Conservation (phyloP, 768 basidiomycete species). For the Russula vinacea region DNA sequence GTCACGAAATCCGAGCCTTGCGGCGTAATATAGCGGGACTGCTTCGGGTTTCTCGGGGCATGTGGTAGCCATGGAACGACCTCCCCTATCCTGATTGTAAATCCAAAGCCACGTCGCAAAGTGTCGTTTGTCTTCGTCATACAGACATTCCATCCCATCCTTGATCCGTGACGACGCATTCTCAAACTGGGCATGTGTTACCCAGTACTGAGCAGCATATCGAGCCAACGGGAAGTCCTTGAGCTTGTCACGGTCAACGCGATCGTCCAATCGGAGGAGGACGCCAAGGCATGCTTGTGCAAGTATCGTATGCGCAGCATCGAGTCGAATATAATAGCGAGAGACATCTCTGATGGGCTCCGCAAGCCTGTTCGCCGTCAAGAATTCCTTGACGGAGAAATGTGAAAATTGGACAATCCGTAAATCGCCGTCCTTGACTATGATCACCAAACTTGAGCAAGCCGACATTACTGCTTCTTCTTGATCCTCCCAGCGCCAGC, state of each 20-base stretch:
- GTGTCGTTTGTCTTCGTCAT: neutral
- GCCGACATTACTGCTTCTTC: conserved; percentile 1
- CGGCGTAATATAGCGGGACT: neutral
- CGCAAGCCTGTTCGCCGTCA: neutral
- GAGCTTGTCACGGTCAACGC: neutral
- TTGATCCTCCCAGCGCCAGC: conserved; percentile 1
- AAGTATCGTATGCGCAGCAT: neutral
- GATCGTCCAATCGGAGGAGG: conserved; percentile 4
- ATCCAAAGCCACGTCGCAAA: conserved; percentile 7
- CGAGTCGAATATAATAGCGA: neutral
- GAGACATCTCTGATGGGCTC: neutral
- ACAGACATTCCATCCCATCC: neutral
- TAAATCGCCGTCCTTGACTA: neutral
- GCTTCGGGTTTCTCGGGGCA: neutral
- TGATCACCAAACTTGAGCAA: conserved; percentile 1
- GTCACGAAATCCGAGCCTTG: neutral
- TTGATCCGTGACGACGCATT: neutral
- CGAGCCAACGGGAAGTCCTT: neutral
- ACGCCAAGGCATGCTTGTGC: conserved; percentile 2
- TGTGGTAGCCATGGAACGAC: too few species aligned
- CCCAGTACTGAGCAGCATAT: neutral
- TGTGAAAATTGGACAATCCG: neutral
- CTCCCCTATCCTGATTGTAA: too few species aligned
- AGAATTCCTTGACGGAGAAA: conserved; percentile 1
- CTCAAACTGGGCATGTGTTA: neutral